These are phyloP conservation scores for Nicotiana otophora DNA, from an alignment of 257 asterid genomes.

Conservation along the genomic window DNA sequence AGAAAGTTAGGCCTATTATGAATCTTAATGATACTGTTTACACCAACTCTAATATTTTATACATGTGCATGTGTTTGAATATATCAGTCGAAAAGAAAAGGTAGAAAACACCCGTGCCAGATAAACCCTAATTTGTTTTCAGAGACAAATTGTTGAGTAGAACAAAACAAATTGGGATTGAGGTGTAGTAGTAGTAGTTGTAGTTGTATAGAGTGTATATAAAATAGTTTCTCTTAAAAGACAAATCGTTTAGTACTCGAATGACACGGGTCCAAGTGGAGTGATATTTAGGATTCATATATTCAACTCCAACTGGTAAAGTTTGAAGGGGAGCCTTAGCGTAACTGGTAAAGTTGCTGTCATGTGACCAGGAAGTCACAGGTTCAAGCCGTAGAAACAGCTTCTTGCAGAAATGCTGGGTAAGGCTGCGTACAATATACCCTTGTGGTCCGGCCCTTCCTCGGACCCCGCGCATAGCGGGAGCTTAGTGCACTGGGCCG, in stretches of 20 bases:
- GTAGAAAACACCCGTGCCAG: background rate
- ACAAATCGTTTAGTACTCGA: background rate
- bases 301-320: background rate
- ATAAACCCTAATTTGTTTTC: background rate
- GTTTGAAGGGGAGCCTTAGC: no score
- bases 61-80: background rate
- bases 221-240: no score
- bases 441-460: no score
- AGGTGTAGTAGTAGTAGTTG: no score
- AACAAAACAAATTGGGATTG: no score
- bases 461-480: no score
- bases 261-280: background rate
- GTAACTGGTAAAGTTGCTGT: no score
- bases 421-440: background rate
- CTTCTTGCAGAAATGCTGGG: background rate
- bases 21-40: background rate
- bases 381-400: background rate
- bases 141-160: background rate
- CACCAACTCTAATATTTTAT: background rate
- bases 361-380: no score
- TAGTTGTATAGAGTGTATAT: no score
- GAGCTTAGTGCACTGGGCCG: no score
- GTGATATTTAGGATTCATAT: background rate
- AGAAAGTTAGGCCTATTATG: background rate
- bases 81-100: background rate